Base-by-base conservation (phyloP, 495 filamentous ascomycete genomes). In the Bacidia gigantensis region DNA sequence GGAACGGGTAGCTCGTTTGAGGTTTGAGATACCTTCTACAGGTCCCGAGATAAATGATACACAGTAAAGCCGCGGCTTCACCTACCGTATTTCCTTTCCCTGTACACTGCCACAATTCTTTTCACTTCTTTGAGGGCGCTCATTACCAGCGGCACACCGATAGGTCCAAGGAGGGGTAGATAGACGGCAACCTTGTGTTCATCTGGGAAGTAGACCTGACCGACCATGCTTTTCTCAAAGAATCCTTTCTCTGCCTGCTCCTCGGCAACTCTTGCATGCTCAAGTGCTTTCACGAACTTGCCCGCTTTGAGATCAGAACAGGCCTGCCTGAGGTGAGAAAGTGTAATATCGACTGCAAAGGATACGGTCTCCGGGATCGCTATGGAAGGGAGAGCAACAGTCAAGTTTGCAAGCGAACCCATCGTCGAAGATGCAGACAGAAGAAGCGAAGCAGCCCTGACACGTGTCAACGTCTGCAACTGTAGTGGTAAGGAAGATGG, bases 151-250 rank as follows among this genome's bases (percentile, higher is more conserved):
- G 92, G 92, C 7, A 97, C 93, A 10, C 86, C 90, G 40, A 97
- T 81, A 1, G 93, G 92, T 1, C 93, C 92, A 47, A 98, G 67
- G 12, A 97, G 67, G 12, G 92, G 92, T 56, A 98, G 62, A 61
- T 97, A 98, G 11, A 98, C 92, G 0, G 92, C 93, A n/a, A 97
- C 76, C 67, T 97, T 98, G 62, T 98, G 92, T 67, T 98, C 92
- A 61, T 98, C 93, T 1, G 92, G 92, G 65, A 87, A 98, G 77
- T 86, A 96, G 55, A 96, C 82, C 68, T 97, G 92, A 0, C 92
- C 92, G 40, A 98, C 92, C 92, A 98, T 98, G 61, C 84, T 93
- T 66, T 93, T 95, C 70, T 98, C 93, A 60, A 98, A 98, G 66
- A 98, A 98, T 2, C 89, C 92, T 48, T 83, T 82, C 67, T 98